A percentile compares a stretch with the other conserved stretches of the same genome.
Conservation (phyloP, 306 rosid species). For the Fragaria ananassa region DNA sequence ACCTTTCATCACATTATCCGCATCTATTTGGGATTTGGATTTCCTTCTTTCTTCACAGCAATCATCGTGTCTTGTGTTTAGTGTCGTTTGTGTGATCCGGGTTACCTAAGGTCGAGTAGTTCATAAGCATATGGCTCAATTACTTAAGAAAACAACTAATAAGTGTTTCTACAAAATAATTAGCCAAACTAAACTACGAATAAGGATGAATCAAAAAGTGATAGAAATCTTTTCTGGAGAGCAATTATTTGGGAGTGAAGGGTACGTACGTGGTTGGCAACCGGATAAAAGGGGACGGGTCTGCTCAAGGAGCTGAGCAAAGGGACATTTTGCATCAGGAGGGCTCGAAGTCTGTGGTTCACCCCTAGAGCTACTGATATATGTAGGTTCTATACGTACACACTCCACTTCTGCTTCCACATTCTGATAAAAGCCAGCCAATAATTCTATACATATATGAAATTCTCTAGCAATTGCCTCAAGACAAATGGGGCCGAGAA, state of each 20-base stretch:
- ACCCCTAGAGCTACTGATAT: background rate
- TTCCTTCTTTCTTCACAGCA: background rate
- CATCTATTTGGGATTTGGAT: background rate
- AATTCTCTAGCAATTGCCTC: background rate
- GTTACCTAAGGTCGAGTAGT: background rate
- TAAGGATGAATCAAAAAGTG: background rate
- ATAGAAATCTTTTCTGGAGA: background rate
- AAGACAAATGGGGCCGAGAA: background rate
- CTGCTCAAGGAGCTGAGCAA: no score
- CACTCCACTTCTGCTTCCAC: no score
- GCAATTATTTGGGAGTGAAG: background rate
- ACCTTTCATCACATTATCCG: background rate
- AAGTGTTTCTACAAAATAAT: background rate
- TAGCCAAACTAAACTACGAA: background rate
- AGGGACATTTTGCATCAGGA: no score
- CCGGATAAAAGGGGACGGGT: background rate
- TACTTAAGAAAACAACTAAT: background rate
- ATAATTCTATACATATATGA: no score
- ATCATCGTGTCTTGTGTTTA: background rate
- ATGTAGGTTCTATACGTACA: no score
- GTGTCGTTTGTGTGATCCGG: conserved; percentile 1
- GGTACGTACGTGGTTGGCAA: background rate
- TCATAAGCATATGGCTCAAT: background rate
- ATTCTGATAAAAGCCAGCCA: no score
- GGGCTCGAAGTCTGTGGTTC: background rate